Conservation (phyloP, 2,329 filamentous ascomycete genomes). For the Myriosclerotinia duriaeana region DNA sequence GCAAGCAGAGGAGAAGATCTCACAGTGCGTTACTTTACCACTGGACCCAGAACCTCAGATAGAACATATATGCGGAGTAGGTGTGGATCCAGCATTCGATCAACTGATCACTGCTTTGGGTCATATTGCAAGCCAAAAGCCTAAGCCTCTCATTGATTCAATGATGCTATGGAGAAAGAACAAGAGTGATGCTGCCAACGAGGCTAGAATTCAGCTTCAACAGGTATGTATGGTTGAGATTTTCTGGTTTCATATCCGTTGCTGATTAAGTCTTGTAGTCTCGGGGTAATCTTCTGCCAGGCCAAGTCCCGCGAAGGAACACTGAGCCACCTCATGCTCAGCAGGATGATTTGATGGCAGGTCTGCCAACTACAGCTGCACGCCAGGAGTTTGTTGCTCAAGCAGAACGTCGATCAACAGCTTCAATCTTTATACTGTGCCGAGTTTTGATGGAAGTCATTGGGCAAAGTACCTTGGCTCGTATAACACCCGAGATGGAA, state of each 20-base stretch:
- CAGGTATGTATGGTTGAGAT: slow-evolving; percentile 43
- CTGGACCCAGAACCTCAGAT: slow-evolving; percentile 81
- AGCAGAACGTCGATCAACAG: slow-evolving; percentile 84
- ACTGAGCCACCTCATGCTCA: slow-evolving; percentile 59
- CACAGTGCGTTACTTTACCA: slow-evolving; percentile 77
- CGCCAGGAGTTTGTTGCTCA: slow-evolving; percentile 72
- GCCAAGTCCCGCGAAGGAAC: slow-evolving; percentile 62
- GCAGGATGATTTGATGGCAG: slow-evolving; percentile 27
- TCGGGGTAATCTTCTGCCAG: slow-evolving; percentile 31
- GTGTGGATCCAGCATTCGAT: slow-evolving; percentile 85
- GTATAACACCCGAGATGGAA: slow-evolving; percentile 87
- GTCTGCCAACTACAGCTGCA: slow-evolving; percentile 42
- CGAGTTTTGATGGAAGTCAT: slow-evolving; percentile 93
- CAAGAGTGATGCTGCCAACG: slow-evolving; percentile 84
- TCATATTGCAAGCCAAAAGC: slow-evolving; percentile 90
- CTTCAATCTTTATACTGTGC: slow-evolving; percentile 95
- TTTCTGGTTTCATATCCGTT: background rate
- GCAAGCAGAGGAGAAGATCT: slow-evolving; percentile 94
- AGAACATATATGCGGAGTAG: slow-evolving; percentile 86
- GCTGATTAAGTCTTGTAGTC: slow-evolving; percentile 29
- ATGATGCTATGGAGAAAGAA: slow-evolving; percentile 98
- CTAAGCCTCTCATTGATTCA: slow-evolving; percentile 91
- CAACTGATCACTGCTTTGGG: slow-evolving; percentile 91
- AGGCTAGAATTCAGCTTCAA: slow-evolving; percentile 60
- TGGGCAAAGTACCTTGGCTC: slow-evolving; percentile 77